These are phyloP conservation scores for Boletus speciosus DNA, from an alignment of 768 basidiomycete species.

Conservation along the genomic window DNA sequence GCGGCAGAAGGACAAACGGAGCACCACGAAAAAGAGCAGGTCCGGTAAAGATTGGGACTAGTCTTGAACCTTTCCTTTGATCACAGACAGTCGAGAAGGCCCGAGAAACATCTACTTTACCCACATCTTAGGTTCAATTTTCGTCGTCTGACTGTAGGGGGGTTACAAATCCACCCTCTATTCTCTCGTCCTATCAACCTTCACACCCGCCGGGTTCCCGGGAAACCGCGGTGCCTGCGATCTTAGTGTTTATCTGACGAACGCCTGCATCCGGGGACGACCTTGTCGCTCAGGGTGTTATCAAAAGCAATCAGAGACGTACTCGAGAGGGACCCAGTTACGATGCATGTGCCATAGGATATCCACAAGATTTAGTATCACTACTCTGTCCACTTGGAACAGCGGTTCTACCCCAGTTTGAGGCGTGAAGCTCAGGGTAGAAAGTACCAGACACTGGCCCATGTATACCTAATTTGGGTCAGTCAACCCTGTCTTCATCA, in stretches of 20 bases:
- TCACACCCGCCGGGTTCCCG: neutral
- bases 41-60: slow-evolving; percentile 29
- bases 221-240: no score
- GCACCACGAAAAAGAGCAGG: slow-evolving; percentile 25
- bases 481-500: neutral
- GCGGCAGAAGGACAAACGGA: slow-evolving; percentile 27
- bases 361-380: no score
- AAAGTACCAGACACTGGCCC: no score
- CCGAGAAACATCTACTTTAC: neutral
- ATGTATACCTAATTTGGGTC: neutral
- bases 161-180: neutral
- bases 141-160: neutral
- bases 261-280: no score
- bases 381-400: no score
- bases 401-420: no score
- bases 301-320: neutral
- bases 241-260: neutral
- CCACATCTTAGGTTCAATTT: neutral
- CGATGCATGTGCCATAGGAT: neutral
- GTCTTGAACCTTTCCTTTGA: neutral
- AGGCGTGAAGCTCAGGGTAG: no score
- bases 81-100: neutral
- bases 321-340: neutral
- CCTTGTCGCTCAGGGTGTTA: neutral
- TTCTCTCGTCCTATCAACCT: neutral